Base-by-base conservation (phyloP, 2,329 filamentous ascomycete species). In the Fusarium pseudoanthophilum region DNA sequence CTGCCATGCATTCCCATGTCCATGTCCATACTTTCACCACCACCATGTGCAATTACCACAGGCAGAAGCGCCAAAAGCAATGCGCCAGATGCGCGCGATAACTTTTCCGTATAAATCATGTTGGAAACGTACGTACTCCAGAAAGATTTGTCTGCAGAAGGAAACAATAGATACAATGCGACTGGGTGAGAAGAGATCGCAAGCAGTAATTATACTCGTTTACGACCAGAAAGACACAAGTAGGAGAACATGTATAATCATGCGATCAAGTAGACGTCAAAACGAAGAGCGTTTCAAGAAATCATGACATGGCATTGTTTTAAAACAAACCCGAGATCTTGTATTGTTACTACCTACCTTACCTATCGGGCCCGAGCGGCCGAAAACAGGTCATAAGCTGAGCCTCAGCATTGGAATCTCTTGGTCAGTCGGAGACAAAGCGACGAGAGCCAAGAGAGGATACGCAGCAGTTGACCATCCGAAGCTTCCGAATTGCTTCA, bases 401-500 rank as follows among this genome's bases (percentile, higher is more conserved):
- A 37, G 64, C 28, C 28, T 28, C 28, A 28, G 32, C 53, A 63
- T 69, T 58, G 59, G 34, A 40, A 42, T 46, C 30, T 18, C 20
- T 52, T n/a, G 49, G 28, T 34, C 46, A 63, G 34, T 45, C 26
- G 57, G 51, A 32, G 62, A 56, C 55, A 67, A 68, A 55, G 30
- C 46, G 48, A 43, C 20, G 49, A 37, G 21, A 66, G 68, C 69
- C 57, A 63, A 74, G 59, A 57, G 56, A 32, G 21, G 28, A 42
- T 24, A 34, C 61, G n/a, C 52, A 62, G 48, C 26, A 37, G 52
- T 26, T 36, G 24, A 21, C 45, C 30, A 71, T 72, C 77, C 77
- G 76, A 73, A 40, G 71, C 71, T 77, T 79, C 78, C 78, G 78
- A 77, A 75, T 78, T 74, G 67, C 75, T 77, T 78, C 74, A 73